Evolutionary conservation across 208 protist species (phyloP).

Genomic region (Acanthamoeba healyi): DNA sequence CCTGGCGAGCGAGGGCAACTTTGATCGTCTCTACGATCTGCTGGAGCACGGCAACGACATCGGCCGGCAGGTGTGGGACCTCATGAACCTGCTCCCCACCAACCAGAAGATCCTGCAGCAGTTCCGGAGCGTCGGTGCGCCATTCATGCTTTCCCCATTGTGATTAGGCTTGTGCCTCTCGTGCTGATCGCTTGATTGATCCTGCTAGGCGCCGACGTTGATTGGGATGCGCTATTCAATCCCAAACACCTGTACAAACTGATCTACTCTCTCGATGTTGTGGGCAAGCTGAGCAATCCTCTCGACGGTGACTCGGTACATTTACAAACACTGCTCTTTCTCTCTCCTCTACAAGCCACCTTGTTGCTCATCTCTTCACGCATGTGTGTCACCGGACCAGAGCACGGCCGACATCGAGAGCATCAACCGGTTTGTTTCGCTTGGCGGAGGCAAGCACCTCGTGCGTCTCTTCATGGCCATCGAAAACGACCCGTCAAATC

Average conservation of each 20-base stretch:
- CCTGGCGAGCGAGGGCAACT: slow-evolving; percentile 66
- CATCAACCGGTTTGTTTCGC: slow-evolving; percentile 7
- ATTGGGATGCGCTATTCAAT: slow-evolving; percentile 73
- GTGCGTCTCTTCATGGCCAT: slow-evolving; percentile 68
- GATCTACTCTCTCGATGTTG: slow-evolving; percentile 76
- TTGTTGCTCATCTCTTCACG: not conserved
- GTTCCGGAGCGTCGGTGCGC: slow-evolving; percentile 31
- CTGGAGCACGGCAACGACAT: slow-evolving; percentile 78
- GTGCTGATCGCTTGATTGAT: not conserved
- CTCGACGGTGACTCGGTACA: not conserved
- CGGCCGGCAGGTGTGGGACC: slow-evolving; percentile 78
- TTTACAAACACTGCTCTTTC: not conserved
- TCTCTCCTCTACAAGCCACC: not conserved
- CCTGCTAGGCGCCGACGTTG: slow-evolving; percentile 23
- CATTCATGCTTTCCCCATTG: not conserved
- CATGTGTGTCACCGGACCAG: not conserved
- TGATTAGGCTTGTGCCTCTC: not conserved
- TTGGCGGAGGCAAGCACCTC: slow-evolving; percentile 61
- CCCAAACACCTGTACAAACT: slow-evolving; percentile 78
- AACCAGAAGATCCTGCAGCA: slow-evolving; percentile 77
- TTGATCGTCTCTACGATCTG: slow-evolving; percentile 73
- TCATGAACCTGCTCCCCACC: slow-evolving; percentile 75
- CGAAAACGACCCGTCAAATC: slow-evolving; percentile 18
- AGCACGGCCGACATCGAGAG: slow-evolving; percentile 18
- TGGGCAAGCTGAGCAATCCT: slow-evolving; percentile 64